phyloP scores from a whole-genome alignment of 2,329 filamentous ascomycete species.

The Diaporthe amygdali region DNA sequence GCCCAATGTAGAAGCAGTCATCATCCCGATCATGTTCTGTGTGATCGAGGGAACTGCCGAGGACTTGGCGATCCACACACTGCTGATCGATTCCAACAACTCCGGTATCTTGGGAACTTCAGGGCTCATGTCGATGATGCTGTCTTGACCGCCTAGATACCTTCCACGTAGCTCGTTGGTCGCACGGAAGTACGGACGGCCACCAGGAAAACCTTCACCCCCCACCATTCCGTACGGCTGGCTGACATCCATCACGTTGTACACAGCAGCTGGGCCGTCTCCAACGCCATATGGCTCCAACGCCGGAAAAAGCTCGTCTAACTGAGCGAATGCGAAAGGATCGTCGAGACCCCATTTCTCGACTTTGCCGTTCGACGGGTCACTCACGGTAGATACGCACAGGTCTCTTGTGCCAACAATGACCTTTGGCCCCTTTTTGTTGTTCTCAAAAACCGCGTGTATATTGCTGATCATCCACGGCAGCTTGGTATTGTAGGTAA shows the following conservation, averaged over 20 bases:
- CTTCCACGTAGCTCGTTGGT: constrained; percentile 77
- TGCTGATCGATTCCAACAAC: constrained; percentile 73
- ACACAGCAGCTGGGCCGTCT: constrained; percentile 76
- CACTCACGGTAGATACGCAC: constrained; percentile 79
- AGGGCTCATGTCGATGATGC: constrained; percentile 64
- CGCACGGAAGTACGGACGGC: constrained; percentile 78
- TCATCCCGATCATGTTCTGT: constrained; percentile 78
- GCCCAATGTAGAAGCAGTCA: constrained; percentile 84
- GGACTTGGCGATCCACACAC: constrained; percentile 91
- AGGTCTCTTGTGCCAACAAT: constrained; percentile 84
- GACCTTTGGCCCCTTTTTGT: constrained; percentile 77
- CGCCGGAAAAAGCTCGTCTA: constrained; percentile 77
- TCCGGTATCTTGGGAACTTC: constrained; percentile 80
- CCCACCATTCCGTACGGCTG: constrained; percentile 82
- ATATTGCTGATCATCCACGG: constrained; percentile 80
- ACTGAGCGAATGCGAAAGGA: constrained; percentile 75
- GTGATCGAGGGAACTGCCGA: constrained; percentile 73
- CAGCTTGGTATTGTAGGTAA: constrained; percentile 86
- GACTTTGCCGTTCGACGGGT: constrained; percentile 76
- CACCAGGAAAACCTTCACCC: constrained; percentile 86
- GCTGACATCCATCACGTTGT: constrained; percentile 91
- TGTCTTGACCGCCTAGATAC: constrained; percentile 67
- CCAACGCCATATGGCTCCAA: constrained; percentile 79
- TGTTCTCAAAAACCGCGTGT: constrained; percentile 75
- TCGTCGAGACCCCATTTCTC: constrained; percentile 85